Conservation (phyloP, 345 rosid genomes). For the Gynandropsis gynandra region DNA sequence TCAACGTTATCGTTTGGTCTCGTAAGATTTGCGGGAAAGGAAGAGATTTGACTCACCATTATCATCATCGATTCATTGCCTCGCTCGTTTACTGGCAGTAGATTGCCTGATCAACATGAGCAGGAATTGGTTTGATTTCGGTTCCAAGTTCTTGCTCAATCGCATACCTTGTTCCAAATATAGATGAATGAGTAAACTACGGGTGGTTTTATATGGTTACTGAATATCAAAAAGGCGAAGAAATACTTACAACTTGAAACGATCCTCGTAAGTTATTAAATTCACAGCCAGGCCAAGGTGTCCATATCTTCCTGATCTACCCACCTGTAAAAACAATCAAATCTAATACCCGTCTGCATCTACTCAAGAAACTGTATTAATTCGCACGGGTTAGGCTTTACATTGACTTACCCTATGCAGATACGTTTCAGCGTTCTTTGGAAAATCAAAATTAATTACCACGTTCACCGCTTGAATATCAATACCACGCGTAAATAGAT, state of each 20-base stretch:
- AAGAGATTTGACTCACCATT: too few relatives aligned
- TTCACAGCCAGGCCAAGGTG: slow-evolving; percentile 99
- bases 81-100: slow-evolving; percentile 81
- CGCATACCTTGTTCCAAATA: slow-evolving; percentile 67
- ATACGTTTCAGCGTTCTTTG: slow-evolving; percentile 93
- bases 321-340: slow-evolving; percentile 47
- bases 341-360: slow-evolving; percentile 2
- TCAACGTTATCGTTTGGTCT: too few relatives aligned
- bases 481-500: slow-evolving; percentile 96
- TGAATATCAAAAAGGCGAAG: background rate
- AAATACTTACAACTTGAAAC: slow-evolving; percentile 72
- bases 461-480: slow-evolving; percentile 99
- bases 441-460: slow-evolving; percentile 95
- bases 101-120: slow-evolving; percentile 85
- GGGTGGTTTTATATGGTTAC: too few relatives aligned
- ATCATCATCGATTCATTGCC: too few relatives aligned
- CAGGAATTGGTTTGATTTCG: slow-evolving; percentile 97
- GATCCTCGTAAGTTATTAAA: slow-evolving; percentile 97
- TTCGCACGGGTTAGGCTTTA: background rate
- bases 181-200: slow-evolving; percentile 4
- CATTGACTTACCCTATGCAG: slow-evolving; percentile 80
- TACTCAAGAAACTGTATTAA: background rate
- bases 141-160: slow-evolving; percentile 99
- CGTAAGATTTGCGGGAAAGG: too few relatives aligned
- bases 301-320: slow-evolving; percentile 98